A percentile compares a stretch with the other conserved stretches of the same genome.
Conservation (phyloP, 139 green algal species). For the Chlorella sp. region DNA sequence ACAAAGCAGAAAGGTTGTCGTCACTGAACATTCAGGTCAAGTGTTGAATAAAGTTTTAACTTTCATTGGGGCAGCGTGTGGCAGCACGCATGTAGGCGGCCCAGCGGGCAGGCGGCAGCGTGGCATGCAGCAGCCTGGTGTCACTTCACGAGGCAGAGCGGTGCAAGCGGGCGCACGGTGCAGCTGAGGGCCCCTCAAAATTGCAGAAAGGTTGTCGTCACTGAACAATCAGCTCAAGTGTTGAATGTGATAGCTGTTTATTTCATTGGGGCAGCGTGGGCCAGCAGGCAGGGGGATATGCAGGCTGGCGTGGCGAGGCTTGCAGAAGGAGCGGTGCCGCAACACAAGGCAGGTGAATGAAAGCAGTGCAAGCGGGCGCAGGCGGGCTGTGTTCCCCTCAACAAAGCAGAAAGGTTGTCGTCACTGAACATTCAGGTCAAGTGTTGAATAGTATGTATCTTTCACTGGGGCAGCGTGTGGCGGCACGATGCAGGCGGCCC, state of each 20-base stretch:
- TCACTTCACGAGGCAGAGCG: too few relatives aligned
- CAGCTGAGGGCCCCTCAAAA: constrained; percentile 7
- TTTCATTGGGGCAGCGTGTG: constrained; percentile 8
- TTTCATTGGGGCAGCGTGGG: constrained; percentile 4
- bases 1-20: constrained; percentile 30
- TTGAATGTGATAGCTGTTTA: constrained; percentile 37
- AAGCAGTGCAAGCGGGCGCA: not conserved
- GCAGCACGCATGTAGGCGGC: not conserved
- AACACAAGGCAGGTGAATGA: not conserved
- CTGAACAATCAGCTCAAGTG: constrained; percentile 23
- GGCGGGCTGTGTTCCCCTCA: not conserved
- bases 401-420: constrained; percentile 30
- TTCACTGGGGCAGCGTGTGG: not conserved
- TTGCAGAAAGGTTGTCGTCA: constrained; percentile 35
- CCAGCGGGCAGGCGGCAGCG: too few relatives aligned
- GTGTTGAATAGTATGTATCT: constrained; percentile 38
- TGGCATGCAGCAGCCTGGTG: too few relatives aligned
- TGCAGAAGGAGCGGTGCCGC: not conserved
- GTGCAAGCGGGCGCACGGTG: not conserved
- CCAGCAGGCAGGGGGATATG: not conserved
- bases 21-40: constrained; percentile 23
- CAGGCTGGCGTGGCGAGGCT: not conserved
- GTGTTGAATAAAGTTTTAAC: constrained; percentile 37
- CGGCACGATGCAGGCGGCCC: not conserved
- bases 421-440: constrained; percentile 23